Evolutionary conservation across 1,284 basidiomycete genomes (phyloP).

Genomic region (Pyrrhoderma noxium): DNA sequence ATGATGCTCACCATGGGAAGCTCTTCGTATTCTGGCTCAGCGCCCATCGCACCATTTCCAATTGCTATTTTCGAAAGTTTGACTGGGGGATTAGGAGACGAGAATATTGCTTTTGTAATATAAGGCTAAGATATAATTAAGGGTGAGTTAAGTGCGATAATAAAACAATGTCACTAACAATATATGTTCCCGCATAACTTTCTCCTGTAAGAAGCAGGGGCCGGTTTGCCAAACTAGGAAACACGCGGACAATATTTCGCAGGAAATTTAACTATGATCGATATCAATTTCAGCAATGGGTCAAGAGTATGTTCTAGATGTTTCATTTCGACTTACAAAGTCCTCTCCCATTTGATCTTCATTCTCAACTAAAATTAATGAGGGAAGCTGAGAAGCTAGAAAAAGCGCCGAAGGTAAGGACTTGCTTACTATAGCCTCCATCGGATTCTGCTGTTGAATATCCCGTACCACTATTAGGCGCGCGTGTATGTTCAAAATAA

Average conservation of each 20-base stretch:
- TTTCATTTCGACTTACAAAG: slow-evolving; percentile 43
- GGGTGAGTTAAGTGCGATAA: background rate
- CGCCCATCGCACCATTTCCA: slow-evolving; percentile 55
- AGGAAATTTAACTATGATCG: slow-evolving; percentile 54
- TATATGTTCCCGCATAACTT: slow-evolving; percentile 61
- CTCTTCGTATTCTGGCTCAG: slow-evolving; percentile 40
- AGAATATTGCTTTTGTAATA: slow-evolving; percentile 63
- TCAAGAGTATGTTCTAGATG: background rate
- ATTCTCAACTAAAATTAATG: slow-evolving; percentile 38
- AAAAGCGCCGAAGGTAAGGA: slow-evolving; percentile 2
- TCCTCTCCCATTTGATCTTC: slow-evolving; percentile 64
- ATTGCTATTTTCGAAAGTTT: slow-evolving; percentile 59
- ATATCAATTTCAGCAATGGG: background rate
- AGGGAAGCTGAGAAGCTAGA: slow-evolving; percentile 8
- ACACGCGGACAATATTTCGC: slow-evolving; percentile 56
- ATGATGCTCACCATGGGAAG: slow-evolving; percentile 42
- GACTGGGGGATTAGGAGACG: slow-evolving; percentile 56
- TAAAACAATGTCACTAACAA: slow-evolving; percentile 34
- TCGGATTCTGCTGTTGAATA: slow-evolving; percentile 54
- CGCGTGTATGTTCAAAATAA: no score
- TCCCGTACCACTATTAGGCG: slow-evolving; percentile 43
- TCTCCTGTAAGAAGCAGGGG: slow-evolving; percentile 59
- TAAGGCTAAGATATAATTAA: slow-evolving; percentile 44
- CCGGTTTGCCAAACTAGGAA: slow-evolving; percentile 51
- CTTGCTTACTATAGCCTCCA: slow-evolving; percentile 43